phyloP scores from a whole-genome alignment of 768 basidiomycete genomes.

The Mrakia blollopis region DNA sequence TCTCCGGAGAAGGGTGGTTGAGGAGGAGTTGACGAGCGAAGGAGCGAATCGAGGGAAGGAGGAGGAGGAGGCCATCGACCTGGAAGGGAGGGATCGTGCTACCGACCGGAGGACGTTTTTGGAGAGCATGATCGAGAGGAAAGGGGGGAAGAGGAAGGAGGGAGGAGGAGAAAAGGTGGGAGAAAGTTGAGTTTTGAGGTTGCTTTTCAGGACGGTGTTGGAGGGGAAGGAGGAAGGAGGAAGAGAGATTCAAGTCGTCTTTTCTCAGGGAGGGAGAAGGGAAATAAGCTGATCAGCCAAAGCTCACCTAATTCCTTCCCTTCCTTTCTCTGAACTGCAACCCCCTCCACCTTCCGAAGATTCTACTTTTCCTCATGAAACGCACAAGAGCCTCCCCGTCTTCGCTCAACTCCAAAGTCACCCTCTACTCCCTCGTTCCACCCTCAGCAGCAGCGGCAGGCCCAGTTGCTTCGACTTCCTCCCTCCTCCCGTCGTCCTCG shows the following conservation, averaged over 20 bases:
- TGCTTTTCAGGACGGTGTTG: neutral
- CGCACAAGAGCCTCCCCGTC: neutral
- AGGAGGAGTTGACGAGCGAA: neutral
- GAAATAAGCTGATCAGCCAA: no score
- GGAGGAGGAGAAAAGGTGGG: neutral
- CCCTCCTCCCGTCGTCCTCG: neutral
- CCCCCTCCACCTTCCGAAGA: neutral
- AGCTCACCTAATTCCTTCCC: no score
- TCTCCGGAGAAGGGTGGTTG: neutral
- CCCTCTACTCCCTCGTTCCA: neutral
- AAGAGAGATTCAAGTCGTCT: neutral
- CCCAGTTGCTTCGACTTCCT: neutral
- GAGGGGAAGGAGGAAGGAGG: neutral
- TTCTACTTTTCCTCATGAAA: neutral
- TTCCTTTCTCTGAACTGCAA: no score
- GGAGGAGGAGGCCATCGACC: slow-evolving; percentile 32
- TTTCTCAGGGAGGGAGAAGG: neutral
- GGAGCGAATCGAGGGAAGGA: slow-evolving; percentile 13
- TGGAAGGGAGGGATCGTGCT: slow-evolving; percentile 28
- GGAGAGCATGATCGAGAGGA: slow-evolving; percentile 10
- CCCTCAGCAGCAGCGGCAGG: neutral
- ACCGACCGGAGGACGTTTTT: slow-evolving; percentile 16
- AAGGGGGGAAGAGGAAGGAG: neutral
- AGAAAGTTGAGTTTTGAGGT: neutral
- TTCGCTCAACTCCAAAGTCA: neutral